Base-by-base conservation (phyloP, 345 rosid species). In the Lepidium aucheri region DNA sequence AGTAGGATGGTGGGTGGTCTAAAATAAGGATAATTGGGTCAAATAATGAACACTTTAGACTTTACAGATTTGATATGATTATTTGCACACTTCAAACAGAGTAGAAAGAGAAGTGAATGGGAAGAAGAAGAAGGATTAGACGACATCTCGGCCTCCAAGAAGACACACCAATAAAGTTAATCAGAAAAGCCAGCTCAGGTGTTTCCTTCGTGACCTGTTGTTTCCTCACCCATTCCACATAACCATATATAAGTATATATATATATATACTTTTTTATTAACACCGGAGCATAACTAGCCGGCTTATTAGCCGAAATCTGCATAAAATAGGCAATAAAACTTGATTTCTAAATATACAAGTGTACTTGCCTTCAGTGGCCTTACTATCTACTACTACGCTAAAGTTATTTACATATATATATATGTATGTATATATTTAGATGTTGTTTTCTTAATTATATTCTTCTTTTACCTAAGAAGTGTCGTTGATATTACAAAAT, bases 111-210 rank as follows among this genome's bases (percentile, higher is more conserved):
- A 50, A 40, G 68, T 60, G 22, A 20, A 20, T 20, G 22, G 22
- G 22, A 20, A 38, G 53, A 24, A 38, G 53, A 24, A 42, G 34
- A 62, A 70, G 64, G 64, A 44, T 45, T 63, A 54, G 69, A 63
- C 75, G 75, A 70, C 75, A 70, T 70, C 75, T 54, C 75, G 75
- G 43, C 69, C 63, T 70, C 63, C 69, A 3, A 70, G 63, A n/a
- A n/a, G n/a, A n/a, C n/a, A 70, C 40, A 62, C 34, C 49, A 55
- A 63, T 4, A 51, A 24, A 50, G n/a, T 45, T 35, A 35, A 63
- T 18, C 33, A 53, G 17, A 35, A 26, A 33, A 24, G 26, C 64
- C 56, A 67, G 68, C 70, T 53, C 49, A 38, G 18, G 41, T 26
- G 30, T 39, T 28, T 18, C 20, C 5, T 41, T 12, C 41, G 13